Evolutionary conservation across 805 yeast genomes (phyloP), one percentile per base, ranked within the genome.

Genomic region (Hanseniaspora pseudoguilliermondii): DNA sequence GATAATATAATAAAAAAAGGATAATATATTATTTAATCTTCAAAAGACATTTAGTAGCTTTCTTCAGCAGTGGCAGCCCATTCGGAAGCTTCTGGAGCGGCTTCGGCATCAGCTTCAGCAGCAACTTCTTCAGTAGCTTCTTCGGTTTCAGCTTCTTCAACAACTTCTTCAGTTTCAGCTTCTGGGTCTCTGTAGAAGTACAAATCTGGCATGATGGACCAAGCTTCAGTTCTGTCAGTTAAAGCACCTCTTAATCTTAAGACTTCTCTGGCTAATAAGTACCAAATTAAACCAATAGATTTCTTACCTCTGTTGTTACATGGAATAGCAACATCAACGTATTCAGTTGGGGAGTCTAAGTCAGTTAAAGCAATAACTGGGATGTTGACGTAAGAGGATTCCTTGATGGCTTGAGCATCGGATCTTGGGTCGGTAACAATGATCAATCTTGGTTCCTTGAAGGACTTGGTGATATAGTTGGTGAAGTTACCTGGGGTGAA

Each of bases 141-240:
- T 78, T 82, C 87, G 69, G 81, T 87, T 67, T 77, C 81, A 63
- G 76, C 77, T 66, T 82, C 80, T 68, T 75, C 78, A 69, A 77
- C 84, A 71, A 81, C 80, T 66, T 77, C 81, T 70, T 75, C 76
- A 79, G 88, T 96, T 76, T 86, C 85, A 80, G 93, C 99, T 82
- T 91, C 97, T 73, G 99, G 98, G 81, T 93, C 96, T 84, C 99
- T 93, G 97, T 93, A 93, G 90, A 93, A 93, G 90, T 90, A 93
- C 77, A 93, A 84, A 81, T 93, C 99, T 76, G 97, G 97, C 98
- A 93, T 93, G 74, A 93, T 93, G 68, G 95, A 79, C 99, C 99
- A 93, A 76, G 86, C 84, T 76, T 93, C 87, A 67, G 86, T 73
- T 83, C 99, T 89, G 87, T 86, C 85, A 73, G 95, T 89, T 68